These are phyloP conservation scores for Starmerella bacillaris DNA, from an alignment of 805 yeast genomes.

Conservation along the genomic window DNA sequence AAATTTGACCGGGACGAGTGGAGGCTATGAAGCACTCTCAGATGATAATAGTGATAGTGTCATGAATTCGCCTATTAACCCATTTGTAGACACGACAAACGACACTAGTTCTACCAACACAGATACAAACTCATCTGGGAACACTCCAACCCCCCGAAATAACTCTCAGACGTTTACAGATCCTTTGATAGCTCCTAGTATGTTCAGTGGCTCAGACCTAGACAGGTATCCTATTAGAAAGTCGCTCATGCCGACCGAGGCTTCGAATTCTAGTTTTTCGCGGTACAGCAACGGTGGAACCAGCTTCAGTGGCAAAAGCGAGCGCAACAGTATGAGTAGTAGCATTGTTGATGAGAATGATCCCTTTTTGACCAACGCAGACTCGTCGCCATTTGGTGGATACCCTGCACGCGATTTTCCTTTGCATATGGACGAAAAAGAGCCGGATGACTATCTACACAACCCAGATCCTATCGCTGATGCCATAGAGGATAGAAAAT, in stretches of 20 bases:
- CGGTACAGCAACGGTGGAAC: constrained; percentile 10
- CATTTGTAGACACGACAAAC: constrained; percentile 18
- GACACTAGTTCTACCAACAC: constrained; percentile 12
- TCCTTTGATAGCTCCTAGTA: constrained; percentile 9
- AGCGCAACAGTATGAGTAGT: constrained; percentile 11
- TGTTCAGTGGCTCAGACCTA: constrained; percentile 18
- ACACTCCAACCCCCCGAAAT: constrained; percentile 6
- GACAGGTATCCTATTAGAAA: constrained; percentile 24
- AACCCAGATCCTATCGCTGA: constrained; percentile 93
- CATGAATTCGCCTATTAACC: constrained; percentile 15
- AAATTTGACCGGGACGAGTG: constrained; percentile 11
- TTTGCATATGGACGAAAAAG: constrained; percentile 76
- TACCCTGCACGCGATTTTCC: constrained; percentile 91
- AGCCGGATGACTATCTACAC: constrained; percentile 84
- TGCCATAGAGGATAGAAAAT: constrained; percentile 47
- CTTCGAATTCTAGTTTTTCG: constrained; percentile 11
- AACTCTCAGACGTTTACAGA: constrained; percentile 3
- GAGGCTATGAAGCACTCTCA: constrained; percentile 14
- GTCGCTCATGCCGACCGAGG: constrained; percentile 8
- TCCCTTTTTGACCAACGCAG: constrained; percentile 22
- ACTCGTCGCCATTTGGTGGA: constrained; percentile 73
- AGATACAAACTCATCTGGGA: constrained; percentile 6
- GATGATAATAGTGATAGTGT: constrained; percentile 7
- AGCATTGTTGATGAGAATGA: constrained; percentile 15
- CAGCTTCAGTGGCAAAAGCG: constrained; percentile 7